Conservation (phyloP, 2,329 filamentous ascomycete species). For the Chaetomium olivaceum region DNA sequence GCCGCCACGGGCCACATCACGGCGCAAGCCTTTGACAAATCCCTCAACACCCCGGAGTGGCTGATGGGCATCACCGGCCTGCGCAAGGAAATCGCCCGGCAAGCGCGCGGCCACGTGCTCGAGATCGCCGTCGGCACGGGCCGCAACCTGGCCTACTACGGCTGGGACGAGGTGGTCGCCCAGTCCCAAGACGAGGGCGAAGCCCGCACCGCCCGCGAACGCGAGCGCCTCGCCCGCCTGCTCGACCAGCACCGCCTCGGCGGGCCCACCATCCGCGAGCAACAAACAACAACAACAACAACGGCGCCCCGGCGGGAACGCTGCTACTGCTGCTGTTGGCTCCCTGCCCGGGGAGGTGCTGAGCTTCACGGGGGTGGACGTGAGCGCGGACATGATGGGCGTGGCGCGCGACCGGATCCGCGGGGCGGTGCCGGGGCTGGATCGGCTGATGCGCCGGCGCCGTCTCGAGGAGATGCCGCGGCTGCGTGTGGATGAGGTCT, state of each 20-base stretch:
- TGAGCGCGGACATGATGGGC: constrained; percentile 60
- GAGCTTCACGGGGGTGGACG: constrained; percentile 64
- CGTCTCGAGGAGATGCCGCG: constrained; percentile 33
- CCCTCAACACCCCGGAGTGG: constrained; percentile 58
- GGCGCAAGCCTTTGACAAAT: constrained; percentile 59
- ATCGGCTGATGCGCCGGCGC: constrained; percentile 42
- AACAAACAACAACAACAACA: too few species aligned
- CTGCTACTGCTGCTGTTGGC: constrained; percentile 14
- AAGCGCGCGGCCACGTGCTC: constrained; percentile 58
- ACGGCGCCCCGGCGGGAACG: constrained; percentile 10
- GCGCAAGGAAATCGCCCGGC: constrained; percentile 49
- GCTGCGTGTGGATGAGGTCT: not conserved
- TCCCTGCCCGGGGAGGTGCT: constrained; percentile 40
- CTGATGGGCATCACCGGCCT: constrained; percentile 57
- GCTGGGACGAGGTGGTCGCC: constrained; percentile 50
- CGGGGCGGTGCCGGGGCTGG: constrained; percentile 43
- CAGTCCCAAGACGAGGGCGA: constrained; percentile 24
- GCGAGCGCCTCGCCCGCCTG: constrained; percentile 28
- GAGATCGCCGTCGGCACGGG: constrained; percentile 65
- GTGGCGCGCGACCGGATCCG: constrained; percentile 56
- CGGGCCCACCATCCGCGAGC: constrained; percentile 2
- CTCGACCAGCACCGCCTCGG: constrained; percentile 1
- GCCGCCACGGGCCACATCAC: constrained; percentile 37
- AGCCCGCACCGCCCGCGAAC: constrained; percentile 21
- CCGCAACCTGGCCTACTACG: constrained; percentile 60